Percentiles rank a stretch among this genome's conserved stretches.
These are phyloP conservation scores for Trichoderma asperelloides DNA, from an alignment of 495 filamentous ascomycete genomes.

Conservation along the genomic window DNA sequence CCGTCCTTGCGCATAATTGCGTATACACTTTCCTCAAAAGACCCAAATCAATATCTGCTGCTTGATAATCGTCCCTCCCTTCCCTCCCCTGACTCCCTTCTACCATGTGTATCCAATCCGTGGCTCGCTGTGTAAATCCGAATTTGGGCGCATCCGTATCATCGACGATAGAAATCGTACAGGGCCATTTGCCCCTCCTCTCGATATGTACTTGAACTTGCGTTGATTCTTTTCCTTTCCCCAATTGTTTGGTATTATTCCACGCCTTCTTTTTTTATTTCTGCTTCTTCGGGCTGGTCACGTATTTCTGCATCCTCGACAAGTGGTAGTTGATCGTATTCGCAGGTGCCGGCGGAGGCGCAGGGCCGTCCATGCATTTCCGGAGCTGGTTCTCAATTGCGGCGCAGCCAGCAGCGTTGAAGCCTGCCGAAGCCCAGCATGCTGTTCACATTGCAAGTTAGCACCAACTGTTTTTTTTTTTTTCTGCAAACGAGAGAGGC, in stretches of 20 bases:
- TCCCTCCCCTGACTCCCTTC: no score
- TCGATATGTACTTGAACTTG: background rate
- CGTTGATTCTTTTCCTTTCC: background rate
- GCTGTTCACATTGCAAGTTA: no score
- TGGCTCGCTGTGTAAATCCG: background rate
- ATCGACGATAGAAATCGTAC: background rate
- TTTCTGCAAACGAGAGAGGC: background rate
- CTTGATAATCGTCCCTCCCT: no score
- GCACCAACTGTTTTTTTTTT: background rate
- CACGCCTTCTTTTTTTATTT: slow-evolving; percentile 29
- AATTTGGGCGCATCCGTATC: background rate
- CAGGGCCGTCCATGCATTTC: slow-evolving; percentile 87
- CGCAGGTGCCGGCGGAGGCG: slow-evolving; percentile 54
- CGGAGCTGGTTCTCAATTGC: slow-evolving; percentile 72
- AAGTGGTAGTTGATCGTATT: slow-evolving; percentile 96
- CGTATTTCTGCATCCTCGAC: slow-evolving; percentile 72
- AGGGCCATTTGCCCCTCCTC: background rate
- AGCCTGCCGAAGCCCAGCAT: slow-evolving; percentile 90
- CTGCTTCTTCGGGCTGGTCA: slow-evolving; percentile 66
- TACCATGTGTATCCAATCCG: no score
- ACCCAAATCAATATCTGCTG: no score
- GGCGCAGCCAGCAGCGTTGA: slow-evolving; percentile 63
- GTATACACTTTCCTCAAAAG: no score
- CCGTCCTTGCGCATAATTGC: no score
- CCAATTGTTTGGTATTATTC: background rate